Percentiles rank a stretch among this genome's conserved stretches.
Evolutionary conservation across 352 stramenopile genomes (phyloP).

Genomic region (Globisporangium echinulatum): DNA sequence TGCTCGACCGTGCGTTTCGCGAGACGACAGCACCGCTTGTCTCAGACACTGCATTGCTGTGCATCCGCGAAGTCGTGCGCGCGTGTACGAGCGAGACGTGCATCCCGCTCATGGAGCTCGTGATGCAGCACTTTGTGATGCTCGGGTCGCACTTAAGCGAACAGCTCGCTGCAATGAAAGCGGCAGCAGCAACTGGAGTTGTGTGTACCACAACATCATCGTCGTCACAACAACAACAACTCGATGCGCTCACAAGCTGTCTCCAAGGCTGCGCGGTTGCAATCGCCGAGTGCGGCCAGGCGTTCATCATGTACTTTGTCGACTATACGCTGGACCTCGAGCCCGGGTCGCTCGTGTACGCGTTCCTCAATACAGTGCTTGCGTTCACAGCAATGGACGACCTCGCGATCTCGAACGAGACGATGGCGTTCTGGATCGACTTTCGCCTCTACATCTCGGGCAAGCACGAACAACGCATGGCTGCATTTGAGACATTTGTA

Average conservation of each 20-base stretch:
- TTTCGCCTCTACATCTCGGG: constrained; percentile 69
- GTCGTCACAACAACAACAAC: no score
- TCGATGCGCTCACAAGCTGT: constrained; percentile 8
- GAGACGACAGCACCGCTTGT: constrained; percentile 34
- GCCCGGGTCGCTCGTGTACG: constrained; percentile 62
- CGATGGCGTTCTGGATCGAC: constrained; percentile 81
- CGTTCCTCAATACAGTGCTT: constrained; percentile 66
- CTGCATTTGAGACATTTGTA: constrained; percentile 66
- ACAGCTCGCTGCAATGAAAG: constrained; percentile 18
- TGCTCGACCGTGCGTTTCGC: constrained; percentile 55
- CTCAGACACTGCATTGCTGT: constrained; percentile 43
- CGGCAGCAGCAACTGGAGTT: constrained; percentile 4
- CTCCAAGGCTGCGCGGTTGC: constrained; percentile 43
- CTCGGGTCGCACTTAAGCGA: constrained; percentile 56
- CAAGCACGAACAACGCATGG: constrained; percentile 68
- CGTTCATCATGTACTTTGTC: constrained; percentile 78
- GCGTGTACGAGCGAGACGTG: constrained; percentile 45
- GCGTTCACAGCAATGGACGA: constrained; percentile 63
- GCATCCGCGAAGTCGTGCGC: constrained; percentile 65
- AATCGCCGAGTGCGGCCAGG: constrained; percentile 69
- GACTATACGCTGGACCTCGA: constrained; percentile 56
- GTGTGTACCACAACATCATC: no score
- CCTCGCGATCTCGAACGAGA: constrained; percentile 67
- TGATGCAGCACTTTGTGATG: constrained; percentile 76
- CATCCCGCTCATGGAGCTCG: constrained; percentile 67